Percentiles rank a stretch among this genome's conserved stretches.
These are phyloP conservation scores for Pythium brachiatum DNA, from an alignment of 352 stramenopile genomes.

Conservation along the genomic window DNA sequence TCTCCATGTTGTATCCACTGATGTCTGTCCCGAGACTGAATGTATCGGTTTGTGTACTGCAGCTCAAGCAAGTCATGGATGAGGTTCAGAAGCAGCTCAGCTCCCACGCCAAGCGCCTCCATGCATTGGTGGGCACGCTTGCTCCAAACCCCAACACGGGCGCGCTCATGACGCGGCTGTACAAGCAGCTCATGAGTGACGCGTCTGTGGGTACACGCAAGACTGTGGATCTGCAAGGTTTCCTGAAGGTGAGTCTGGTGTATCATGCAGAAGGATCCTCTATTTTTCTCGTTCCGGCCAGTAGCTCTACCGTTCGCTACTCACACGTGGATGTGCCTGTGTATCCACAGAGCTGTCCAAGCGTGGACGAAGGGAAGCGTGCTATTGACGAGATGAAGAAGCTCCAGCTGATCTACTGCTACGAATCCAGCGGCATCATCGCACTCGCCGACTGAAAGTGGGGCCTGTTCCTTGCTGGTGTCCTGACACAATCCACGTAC, in stretches of 20 bases:
- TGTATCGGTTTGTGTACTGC: background rate
- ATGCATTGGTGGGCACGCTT: slow-evolving; percentile 65
- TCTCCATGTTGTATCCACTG: background rate
- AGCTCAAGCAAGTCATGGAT: slow-evolving; percentile 50
- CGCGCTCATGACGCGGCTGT: slow-evolving; percentile 72
- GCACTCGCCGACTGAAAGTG: slow-evolving; percentile 51
- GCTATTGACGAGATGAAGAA: slow-evolving; percentile 80
- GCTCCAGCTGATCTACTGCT: slow-evolving; percentile 77
- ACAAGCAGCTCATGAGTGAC: slow-evolving; percentile 49
- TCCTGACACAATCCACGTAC: background rate
- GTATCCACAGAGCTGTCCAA: slow-evolving; percentile 61
- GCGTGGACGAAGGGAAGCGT: slow-evolving; percentile 59
- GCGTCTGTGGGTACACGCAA: slow-evolving; percentile 37
- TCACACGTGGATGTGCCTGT: slow-evolving; percentile 17
- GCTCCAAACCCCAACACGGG: slow-evolving; percentile 55
- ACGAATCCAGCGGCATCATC: slow-evolving; percentile 76
- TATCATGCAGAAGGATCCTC: background rate
- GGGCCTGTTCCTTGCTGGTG: background rate
- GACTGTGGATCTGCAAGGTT: slow-evolving; percentile 58
- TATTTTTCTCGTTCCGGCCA: background rate
- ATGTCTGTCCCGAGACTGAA: no score
- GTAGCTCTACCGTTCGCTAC: slow-evolving; percentile 21
- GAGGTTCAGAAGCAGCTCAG: slow-evolving; percentile 55
- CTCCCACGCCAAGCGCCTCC: slow-evolving; percentile 49
- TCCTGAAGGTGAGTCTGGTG: slow-evolving; percentile 49